These are phyloP conservation scores for Pichia thaimueangensis DNA, from an alignment of 805 yeast species.

Conservation along the genomic window DNA sequence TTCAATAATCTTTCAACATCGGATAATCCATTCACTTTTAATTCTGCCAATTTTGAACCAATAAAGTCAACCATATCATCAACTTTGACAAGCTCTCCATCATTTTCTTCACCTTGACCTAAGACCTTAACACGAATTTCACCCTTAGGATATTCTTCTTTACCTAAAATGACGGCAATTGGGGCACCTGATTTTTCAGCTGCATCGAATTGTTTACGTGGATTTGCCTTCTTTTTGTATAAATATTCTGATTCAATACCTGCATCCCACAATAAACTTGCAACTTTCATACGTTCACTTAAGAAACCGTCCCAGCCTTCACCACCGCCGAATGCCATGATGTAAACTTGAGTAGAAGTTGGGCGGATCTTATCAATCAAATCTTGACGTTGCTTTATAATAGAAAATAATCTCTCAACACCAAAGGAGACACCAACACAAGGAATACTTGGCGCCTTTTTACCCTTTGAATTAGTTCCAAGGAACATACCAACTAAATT, in stretches of 20 bases:
- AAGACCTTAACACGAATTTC: conserved; percentile 78
- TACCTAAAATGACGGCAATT: conserved; percentile 87
- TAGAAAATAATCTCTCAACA: conserved; percentile 88
- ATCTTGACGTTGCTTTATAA: conserved; percentile 71
- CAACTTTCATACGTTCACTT: conserved; percentile 82
- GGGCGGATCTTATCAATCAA: conserved; percentile 64
- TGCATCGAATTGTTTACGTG: conserved; percentile 94
- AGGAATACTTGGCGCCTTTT: conserved; percentile 68
- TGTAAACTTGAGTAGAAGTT: conserved; percentile 84
- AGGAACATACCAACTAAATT: conserved; percentile 95
- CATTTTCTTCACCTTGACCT: conserved; percentile 74
- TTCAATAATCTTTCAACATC: conserved; percentile 58
- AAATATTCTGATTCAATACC: conserved; percentile 89
- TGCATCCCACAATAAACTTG: conserved; percentile 77
- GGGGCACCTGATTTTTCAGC: conserved; percentile 94
- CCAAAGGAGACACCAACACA: conserved; percentile 98
- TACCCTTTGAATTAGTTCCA: conserved; percentile 67
- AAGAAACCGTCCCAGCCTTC: conserved; percentile 91
- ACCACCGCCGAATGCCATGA: conserved; percentile 99
- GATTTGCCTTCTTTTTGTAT: conserved; percentile 89
- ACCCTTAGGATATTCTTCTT: conserved; percentile 83
- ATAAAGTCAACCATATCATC: conserved; percentile 51
- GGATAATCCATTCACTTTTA: conserved; percentile 49
- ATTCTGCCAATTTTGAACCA: conserved; percentile 30
- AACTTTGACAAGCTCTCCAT: conserved; percentile 72